Evolutionary conservation across 2,329 filamentous ascomycete species (phyloP), one percentile per base, ranked within the genome.

Genomic region (Penicillium crustosum): DNA sequence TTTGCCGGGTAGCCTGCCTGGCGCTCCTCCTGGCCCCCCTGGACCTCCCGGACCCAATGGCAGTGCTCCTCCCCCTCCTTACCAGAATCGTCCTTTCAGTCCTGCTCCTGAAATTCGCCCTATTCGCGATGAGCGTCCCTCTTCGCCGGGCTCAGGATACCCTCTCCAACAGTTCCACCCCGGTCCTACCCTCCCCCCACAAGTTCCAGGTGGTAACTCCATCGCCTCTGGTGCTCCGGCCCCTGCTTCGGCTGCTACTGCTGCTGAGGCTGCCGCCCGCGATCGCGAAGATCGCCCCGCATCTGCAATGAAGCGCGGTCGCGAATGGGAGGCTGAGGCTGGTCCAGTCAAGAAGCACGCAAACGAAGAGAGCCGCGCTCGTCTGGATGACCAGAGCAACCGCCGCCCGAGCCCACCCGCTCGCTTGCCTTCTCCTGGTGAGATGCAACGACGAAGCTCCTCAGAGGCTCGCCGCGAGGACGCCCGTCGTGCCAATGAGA

Each of bases 241-340:
- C 13, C 88, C 87, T 62, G 83, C 88, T 31, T 84, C 86, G 59
- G 86, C 86, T 49, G 75, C 85, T 36, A 86, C 85, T 58, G 85
- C 88, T 45, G 87, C 88, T 47, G 89, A 93, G 69, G 83, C 85
- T 58, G 84, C 85, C 25, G 81, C 84, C 59, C 88, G 85, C 51
- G 84, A 88, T 48, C 75, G 82, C 27, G 89, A 96, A 55, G 85
- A 87, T 42, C 85, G 92, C n/a, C 90, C 92, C 19, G 77, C 88
- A 1, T 95, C 91, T 38, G 89, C 81, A 2, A 81, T 90, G 57
- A 99, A 99, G 82, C 86, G 94, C 57, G 83, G 87, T 73, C 88
- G 93, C 49, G 94, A 97, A 70, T 97, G 94, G 93, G 94, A 97
- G 65, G 89, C 93, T 36, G 91, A 95, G 36, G 78, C 86, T 4